Evolutionary conservation across 768 basidiomycete genomes (phyloP).

Genomic region (Phaffia australis): DNA sequence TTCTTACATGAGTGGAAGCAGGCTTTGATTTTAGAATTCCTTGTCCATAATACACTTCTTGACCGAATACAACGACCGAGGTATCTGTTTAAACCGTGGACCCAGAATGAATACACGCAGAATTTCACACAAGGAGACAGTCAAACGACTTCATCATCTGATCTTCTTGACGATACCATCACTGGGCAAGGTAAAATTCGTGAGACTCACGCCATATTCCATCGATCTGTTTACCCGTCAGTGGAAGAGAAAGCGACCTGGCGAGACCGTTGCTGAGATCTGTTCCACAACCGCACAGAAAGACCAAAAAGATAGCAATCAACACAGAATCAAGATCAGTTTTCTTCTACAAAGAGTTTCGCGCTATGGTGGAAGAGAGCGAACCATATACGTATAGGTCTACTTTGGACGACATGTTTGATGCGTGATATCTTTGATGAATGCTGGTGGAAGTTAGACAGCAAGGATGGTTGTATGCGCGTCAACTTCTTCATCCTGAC

Average conservation of each 20-base stretch:
- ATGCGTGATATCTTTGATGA: too few relatives aligned
- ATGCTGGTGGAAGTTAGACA: too few relatives aligned
- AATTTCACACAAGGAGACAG: background rate
- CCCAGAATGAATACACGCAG: background rate
- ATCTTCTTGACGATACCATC: background rate
- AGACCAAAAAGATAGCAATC: too few relatives aligned
- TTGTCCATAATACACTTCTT: conserved; percentile 82
- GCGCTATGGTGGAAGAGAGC: too few relatives aligned
- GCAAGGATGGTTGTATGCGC: too few relatives aligned
- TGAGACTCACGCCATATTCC: conserved; percentile 61
- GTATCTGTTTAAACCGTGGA: conserved; percentile 48
- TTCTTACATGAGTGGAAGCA: conserved; percentile 68
- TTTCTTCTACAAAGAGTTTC: too few relatives aligned
- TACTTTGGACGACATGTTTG: too few relatives aligned
- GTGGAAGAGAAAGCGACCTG: conserved; percentile 57
- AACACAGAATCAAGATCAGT: too few relatives aligned
- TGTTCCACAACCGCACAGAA: background rate
- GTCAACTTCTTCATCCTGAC: too few relatives aligned
- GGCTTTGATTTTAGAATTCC: conserved; percentile 64
- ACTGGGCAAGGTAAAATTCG: background rate
- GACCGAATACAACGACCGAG: conserved; percentile 72
- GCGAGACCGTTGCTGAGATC: conserved; percentile 24
- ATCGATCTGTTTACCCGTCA: conserved; percentile 81
- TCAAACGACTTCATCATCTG: conserved; percentile 43
- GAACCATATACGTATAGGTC: too few relatives aligned